phyloP scores from a whole-genome alignment of 2,329 filamentous ascomycete genomes.

The Zymoseptoria pseudotritici region DNA sequence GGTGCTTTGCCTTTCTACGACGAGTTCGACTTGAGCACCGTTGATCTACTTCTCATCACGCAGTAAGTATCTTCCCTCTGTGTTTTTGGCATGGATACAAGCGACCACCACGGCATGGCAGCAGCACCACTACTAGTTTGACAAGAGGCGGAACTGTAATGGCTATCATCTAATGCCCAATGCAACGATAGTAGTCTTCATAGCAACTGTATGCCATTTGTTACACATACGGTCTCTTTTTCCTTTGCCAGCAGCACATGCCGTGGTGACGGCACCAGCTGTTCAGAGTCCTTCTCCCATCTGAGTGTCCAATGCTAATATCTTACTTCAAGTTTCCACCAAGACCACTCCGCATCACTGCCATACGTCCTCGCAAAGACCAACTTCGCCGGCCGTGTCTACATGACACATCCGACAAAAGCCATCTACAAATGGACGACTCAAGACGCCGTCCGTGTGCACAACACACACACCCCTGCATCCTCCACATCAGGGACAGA shows the following conservation, averaged over 20 bases:
- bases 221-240: constrained; percentile 5
- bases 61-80: constrained; percentile 66
- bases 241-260: constrained; percentile 6
- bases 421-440: constrained; percentile 99
- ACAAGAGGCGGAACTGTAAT: neutral
- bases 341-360: constrained; percentile 97
- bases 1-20: constrained; percentile 95
- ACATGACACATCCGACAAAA: constrained; percentile 99
- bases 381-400: constrained; percentile 91
- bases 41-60: constrained; percentile 95
- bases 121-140: neutral
- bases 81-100: neutral
- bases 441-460: constrained; percentile 89
- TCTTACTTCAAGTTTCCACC: constrained; percentile 67
- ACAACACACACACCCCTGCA: constrained; percentile 33
- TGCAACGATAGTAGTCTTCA: constrained; percentile 17
- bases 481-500: constrained; percentile 25
- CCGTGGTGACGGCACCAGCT: constrained; percentile 10
- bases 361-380: constrained; percentile 97
- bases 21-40: constrained; percentile 93
- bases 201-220: constrained; percentile 30
- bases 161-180: neutral
- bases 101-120: constrained; percentile 15
- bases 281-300: neutral
- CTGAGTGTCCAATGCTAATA: neutral